Evolutionary conservation across 164 flowering plant genomes (phyloP), one percentile per base, ranked within the genome.

Genomic region (Taxillus chinensis): DNA sequence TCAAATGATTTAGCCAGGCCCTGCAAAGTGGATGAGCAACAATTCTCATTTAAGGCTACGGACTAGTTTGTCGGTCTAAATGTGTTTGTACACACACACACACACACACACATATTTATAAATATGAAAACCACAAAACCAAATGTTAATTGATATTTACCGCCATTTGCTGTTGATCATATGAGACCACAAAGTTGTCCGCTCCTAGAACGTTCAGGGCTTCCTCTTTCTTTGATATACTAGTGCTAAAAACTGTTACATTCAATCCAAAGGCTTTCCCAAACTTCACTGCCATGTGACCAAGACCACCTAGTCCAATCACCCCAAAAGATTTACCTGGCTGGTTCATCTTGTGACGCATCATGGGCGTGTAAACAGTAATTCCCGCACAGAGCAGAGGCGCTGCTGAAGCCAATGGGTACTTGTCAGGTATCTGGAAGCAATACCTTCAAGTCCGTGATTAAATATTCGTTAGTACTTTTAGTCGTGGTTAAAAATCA

Each of bases 301-400:
- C 95, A 41, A 87, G 86, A 49, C 95, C 95, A 67, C 95, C 95
- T 5, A 85, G 82, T 41, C 95, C 95, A 61, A 87, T 67, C 63
- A 88, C 92, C 41, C 88, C 95, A 0, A 88, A 80, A 66, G 85
- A 80, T 73, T 84, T 88, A 57, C 95, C 92, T 45, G 91, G 84
- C 67, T 86, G 92, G 68, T 88, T 82, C 90, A 88, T 88, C 59
- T 83, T 75, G 60, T 86, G 86, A 70, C 77, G 83, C 75, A 79
- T 75, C 95, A 88, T 88, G 39, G 92, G 95, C 38, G 85, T 4
- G 64, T 81, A 88, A 15, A 88, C 90, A 61, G 95, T 88, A 55
- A 86, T 80, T 61, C 95, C 95, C 62, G 95, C 95, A 78, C 95
- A 88, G 15, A 88, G 75, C 69, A 88, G 73, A 39, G 92, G 95